phyloP scores from a whole-genome alignment of 192 early-diverging fungal species.

The Podila epigama region DNA sequence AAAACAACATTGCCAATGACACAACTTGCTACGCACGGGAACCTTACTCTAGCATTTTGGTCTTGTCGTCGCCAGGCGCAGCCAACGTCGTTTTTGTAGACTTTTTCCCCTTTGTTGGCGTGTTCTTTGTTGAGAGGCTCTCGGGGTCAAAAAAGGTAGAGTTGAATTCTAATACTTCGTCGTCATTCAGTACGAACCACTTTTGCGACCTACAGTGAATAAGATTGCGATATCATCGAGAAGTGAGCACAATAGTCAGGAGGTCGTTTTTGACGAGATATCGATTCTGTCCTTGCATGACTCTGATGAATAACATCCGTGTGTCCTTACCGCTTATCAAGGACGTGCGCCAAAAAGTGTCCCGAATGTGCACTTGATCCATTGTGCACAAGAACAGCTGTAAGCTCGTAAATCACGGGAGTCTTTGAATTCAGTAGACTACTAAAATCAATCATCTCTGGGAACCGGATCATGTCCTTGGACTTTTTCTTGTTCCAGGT shows the following conservation, averaged over 20 bases:
- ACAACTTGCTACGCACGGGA: too few relatives aligned
- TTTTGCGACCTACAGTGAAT: conserved; percentile 25
- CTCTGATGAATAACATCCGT: neutral
- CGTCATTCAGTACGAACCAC: conserved; percentile 53
- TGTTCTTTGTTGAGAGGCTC: neutral
- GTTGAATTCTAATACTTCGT: conserved; percentile 38
- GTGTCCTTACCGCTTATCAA: conserved; percentile 23
- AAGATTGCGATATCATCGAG: too few relatives aligned
- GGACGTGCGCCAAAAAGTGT: conserved; percentile 48
- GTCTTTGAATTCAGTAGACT: conserved; percentile 12
- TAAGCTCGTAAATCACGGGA: conserved; percentile 28
- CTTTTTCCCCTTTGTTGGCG: neutral
- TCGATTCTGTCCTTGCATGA: neutral
- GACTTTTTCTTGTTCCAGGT: conserved; percentile 50
- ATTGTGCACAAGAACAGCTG: conserved; percentile 49
- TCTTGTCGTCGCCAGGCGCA: conserved; percentile 3
- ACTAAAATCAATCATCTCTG: conserved; percentile 29
- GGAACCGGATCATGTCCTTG: conserved; percentile 41
- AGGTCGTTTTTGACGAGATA: conserved; percentile 2
- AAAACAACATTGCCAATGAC: neutral
- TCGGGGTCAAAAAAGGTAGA: conserved; percentile 38
- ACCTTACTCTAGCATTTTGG: conserved; percentile 11
- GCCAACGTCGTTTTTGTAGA: neutral
- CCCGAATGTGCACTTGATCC: conserved; percentile 52
- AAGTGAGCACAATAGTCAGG: too few relatives aligned